These are phyloP conservation scores for Cutaneotrichosporon cavernicola DNA, from an alignment of 1,284 basidiomycete species.

Conservation along the genomic window DNA sequence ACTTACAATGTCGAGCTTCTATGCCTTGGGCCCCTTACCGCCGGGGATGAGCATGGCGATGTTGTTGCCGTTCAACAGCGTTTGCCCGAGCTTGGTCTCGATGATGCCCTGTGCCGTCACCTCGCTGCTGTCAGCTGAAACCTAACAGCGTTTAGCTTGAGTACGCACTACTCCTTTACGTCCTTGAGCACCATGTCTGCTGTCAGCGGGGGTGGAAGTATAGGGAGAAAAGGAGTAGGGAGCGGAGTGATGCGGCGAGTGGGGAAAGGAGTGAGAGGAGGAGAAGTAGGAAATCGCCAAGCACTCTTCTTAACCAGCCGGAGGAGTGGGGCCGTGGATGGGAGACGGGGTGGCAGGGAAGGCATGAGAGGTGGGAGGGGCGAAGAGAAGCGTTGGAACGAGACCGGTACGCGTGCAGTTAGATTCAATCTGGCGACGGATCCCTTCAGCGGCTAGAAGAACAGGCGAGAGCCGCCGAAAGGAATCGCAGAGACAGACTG, in stretches of 20 bases:
- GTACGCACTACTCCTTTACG: constrained; percentile 86
- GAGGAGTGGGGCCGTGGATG: too few species aligned
- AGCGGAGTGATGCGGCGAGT: not conserved
- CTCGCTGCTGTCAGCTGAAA: constrained; percentile 62
- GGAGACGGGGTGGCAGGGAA: too few species aligned
- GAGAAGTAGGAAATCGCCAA: too few species aligned
- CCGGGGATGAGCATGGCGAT: constrained; percentile 71
- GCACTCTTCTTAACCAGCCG: too few species aligned
- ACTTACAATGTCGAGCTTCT: not conserved
- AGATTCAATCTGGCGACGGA: too few species aligned
- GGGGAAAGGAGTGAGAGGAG: too few species aligned
- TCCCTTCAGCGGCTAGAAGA: too few species aligned
- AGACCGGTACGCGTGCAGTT: too few species aligned
- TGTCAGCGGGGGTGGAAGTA: constrained; percentile 2
- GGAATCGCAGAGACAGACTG: not conserved
- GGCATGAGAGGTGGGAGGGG: too few species aligned
- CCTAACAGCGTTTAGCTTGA: not conserved
- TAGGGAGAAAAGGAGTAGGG: not conserved
- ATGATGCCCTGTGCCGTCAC: constrained; percentile 76
- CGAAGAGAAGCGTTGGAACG: too few species aligned
- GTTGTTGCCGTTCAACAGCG: constrained; percentile 93
- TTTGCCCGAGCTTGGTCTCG: constrained; percentile 81
- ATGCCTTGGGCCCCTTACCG: constrained; percentile 26
- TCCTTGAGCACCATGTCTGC: constrained; percentile 97
- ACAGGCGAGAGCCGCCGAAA: not conserved